These are phyloP conservation scores for Arabis hirsuta DNA, from an alignment of 345 rosid genomes.

Conservation along the genomic window DNA sequence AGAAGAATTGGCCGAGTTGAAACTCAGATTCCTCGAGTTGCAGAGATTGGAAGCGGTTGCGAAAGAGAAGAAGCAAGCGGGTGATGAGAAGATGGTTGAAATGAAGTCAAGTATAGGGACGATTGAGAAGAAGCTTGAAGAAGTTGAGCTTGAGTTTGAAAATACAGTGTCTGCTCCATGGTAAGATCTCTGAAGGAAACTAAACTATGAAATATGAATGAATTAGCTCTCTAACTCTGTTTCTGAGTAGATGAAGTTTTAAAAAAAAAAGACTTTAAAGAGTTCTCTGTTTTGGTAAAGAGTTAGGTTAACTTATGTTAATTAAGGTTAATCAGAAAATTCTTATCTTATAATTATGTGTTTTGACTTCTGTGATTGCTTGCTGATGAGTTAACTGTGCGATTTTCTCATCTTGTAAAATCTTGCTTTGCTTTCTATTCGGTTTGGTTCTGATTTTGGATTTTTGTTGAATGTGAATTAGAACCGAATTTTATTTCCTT, in stretches of 20 bases:
- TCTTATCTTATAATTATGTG: no score
- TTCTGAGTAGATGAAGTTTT: no score
- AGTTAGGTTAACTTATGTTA: not conserved
- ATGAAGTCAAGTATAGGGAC: conserved; percentile 36
- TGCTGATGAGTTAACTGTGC: no score
- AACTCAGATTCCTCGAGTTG: conserved; percentile 48
- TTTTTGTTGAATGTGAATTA: no score
- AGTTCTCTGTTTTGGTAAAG: not conserved
- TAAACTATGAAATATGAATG: not conserved
- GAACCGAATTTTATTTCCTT: no score
- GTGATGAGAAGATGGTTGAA: conserved; percentile 29
- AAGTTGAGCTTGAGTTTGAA: conserved; percentile 42
- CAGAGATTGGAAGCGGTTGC: conserved; percentile 39
- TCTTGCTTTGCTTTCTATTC: no score
- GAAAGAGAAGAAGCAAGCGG: conserved; percentile 42
- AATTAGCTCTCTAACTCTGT: not conserved
- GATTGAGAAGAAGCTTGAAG: conserved; percentile 22
- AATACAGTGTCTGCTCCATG: conserved; percentile 53
- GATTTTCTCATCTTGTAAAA: no score
- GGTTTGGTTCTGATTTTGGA: no score
- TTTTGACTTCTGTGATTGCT: no score
- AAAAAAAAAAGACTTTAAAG: not conserved
- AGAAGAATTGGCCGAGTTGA: conserved; percentile 45
- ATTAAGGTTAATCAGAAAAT: no score
- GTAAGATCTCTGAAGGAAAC: conserved; percentile 23